A percentile compares a stretch with the other conserved stretches of the same genome.
Evolutionary conservation across 257 asterid species (phyloP).

Genomic region (Nicotiana undulata): DNA sequence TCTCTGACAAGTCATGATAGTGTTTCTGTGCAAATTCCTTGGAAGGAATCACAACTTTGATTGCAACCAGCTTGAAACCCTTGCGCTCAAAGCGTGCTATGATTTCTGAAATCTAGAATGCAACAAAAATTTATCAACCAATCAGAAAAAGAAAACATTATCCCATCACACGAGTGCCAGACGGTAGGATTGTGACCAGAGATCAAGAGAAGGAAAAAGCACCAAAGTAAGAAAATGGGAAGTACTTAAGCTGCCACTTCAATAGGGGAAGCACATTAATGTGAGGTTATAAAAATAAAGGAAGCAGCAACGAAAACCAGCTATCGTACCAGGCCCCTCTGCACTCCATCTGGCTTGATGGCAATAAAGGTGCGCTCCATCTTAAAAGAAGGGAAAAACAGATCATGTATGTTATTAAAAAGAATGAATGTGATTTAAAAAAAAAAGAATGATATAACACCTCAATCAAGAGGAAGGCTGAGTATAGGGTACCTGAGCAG

Average conservation of each 20-base stretch:
- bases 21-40: conserved; percentile 87
- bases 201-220: not conserved
- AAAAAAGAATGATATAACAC: not conserved
- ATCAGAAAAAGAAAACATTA: not conserved
- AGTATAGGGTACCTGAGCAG: conserved; percentile 60
- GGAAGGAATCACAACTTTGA: conserved; percentile 78
- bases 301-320: not conserved
- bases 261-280: not conserved
- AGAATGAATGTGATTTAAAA: not conserved
- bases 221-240: not conserved
- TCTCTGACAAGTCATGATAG: conserved; percentile 87
- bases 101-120: conserved; percentile 80
- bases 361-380: conserved; percentile 93
- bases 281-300: not conserved
- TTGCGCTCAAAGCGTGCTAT: conserved; percentile 85
- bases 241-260: conserved; percentile 1
- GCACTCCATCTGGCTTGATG: conserved; percentile 99
- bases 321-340: conserved; percentile 81
- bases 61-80: conserved; percentile 89
- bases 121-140: conserved; percentile 14
- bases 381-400: conserved; percentile 25
- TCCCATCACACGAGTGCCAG: not conserved
- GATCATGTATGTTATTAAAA: conserved; percentile 16
- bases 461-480: not conserved
- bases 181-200: not conserved